Percentiles rank a stretch among this genome's conserved stretches.
These are phyloP conservation scores for Aureobasidium musti DNA, from an alignment of 2,329 filamentous ascomycete species.

Conservation along the genomic window DNA sequence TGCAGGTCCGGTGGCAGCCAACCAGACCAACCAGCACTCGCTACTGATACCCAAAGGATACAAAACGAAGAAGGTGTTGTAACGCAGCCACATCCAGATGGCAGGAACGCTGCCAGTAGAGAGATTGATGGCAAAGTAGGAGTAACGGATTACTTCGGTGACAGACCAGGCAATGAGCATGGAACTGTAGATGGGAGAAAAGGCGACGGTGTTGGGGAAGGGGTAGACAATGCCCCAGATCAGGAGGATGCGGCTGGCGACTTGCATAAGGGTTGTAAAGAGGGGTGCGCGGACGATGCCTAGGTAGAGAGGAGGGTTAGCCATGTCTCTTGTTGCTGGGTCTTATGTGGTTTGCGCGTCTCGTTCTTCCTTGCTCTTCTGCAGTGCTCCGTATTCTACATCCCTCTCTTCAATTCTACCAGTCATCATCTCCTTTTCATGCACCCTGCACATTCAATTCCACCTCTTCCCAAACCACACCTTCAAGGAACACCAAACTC, in stretches of 20 bases:
- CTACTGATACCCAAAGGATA: conserved; percentile 90
- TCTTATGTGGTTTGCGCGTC: too few species aligned
- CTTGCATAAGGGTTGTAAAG: conserved; percentile 85
- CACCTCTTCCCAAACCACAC: neutral
- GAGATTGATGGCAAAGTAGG: conserved; percentile 80
- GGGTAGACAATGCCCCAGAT: conserved; percentile 80
- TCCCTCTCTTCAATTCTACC: neutral
- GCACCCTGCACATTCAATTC: neutral
- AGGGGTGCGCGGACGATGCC: conserved; percentile 84
- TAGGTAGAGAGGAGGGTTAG: conserved; percentile 40
- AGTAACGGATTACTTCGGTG: conserved; percentile 92
- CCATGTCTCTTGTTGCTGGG: neutral
- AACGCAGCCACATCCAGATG: conserved; percentile 71
- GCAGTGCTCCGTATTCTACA: neutral
- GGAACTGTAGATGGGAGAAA: conserved; percentile 64
- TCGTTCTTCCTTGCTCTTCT: neutral
- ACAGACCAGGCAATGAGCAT: conserved; percentile 87
- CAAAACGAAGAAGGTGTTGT: conserved; percentile 90
- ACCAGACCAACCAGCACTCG: conserved; percentile 67
- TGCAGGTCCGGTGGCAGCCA: neutral
- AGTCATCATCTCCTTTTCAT: neutral
- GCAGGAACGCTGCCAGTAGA: conserved; percentile 58
- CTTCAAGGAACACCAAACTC: conserved; percentile 35
- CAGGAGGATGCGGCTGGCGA: conserved; percentile 80
- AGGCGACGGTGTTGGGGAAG: conserved; percentile 66